Evolutionary conservation across 352 stramenopile genomes (phyloP).

Genomic region (Phytophthora citrophthora): DNA sequence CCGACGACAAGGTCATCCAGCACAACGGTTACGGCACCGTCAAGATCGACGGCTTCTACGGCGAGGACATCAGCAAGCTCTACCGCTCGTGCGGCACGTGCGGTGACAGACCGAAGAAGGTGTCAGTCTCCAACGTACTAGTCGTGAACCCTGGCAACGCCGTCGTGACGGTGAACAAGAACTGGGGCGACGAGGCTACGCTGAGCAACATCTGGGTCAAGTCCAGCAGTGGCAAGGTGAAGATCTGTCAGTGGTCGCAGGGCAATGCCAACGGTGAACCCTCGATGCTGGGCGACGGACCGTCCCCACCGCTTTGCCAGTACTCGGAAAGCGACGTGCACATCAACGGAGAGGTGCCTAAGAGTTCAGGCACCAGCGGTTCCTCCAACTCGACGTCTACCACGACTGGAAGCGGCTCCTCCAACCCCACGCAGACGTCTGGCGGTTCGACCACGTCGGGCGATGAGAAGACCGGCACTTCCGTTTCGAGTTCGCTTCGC

Average conservation of each 20-base stretch:
- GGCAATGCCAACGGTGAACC: slow-evolving; percentile 22
- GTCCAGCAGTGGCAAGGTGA: slow-evolving; percentile 12
- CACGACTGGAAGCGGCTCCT: background rate
- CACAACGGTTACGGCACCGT: slow-evolving; percentile 28
- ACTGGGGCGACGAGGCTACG: slow-evolving; percentile 40
- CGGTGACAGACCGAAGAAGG: slow-evolving; percentile 30
- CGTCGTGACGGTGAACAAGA: slow-evolving; percentile 49
- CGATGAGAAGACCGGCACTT: slow-evolving; percentile 5
- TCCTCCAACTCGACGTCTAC: background rate
- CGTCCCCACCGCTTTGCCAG: slow-evolving; percentile 17
- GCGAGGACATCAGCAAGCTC: slow-evolving; percentile 21
- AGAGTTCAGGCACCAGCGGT: background rate
- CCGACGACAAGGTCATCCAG: slow-evolving; percentile 54
- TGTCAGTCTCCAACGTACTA: slow-evolving; percentile 40
- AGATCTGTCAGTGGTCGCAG: slow-evolving; percentile 35
- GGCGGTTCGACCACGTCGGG: slow-evolving; percentile 1
- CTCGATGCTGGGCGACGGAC: slow-evolving; percentile 35
- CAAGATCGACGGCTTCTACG: slow-evolving; percentile 27
- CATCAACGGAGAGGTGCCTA: slow-evolving; percentile 27
- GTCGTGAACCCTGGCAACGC: slow-evolving; percentile 33
- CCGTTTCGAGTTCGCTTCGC: background rate
- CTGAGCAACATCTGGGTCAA: slow-evolving; percentile 47
- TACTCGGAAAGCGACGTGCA: slow-evolving; percentile 28
- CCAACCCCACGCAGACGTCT: slow-evolving; percentile 1
- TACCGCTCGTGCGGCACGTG: slow-evolving; percentile 26